Conservation (phyloP, 2,329 filamentous ascomycete genomes). For the Fonsecaea erecta region DNA sequence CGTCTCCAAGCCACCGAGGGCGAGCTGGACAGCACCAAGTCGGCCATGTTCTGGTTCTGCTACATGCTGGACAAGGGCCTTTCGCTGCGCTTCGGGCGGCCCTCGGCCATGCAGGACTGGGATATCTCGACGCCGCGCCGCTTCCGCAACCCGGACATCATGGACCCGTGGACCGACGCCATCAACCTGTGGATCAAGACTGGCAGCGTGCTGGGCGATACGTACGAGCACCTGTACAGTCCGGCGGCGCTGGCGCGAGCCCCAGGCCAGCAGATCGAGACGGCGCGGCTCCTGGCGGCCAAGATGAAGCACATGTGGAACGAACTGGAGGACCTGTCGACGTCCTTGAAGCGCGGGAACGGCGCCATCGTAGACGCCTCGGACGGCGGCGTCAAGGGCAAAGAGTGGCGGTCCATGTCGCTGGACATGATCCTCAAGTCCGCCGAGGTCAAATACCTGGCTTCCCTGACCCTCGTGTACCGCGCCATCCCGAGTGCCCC, state of each 20-base stretch:
- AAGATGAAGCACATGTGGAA: neutral
- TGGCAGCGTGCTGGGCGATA: neutral
- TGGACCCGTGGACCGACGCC: neutral
- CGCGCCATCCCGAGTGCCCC: neutral
- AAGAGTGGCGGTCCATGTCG: neutral
- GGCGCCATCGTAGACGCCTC: neutral
- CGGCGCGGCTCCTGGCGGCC: neutral
- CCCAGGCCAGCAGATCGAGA: neutral
- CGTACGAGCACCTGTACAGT: neutral
- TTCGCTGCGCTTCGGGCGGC: neutral
- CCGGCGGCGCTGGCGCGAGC: neutral
- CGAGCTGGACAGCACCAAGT: neutral
- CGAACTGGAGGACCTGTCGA: neutral
- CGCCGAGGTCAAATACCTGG: neutral
- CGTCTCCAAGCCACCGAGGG: neutral
- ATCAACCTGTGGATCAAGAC: constrained; percentile 1
- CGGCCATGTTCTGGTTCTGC: constrained; percentile 2
- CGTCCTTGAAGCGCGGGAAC: neutral
- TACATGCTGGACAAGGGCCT: constrained; percentile 7
- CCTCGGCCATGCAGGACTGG: neutral
- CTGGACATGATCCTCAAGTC: constrained; percentile 3
- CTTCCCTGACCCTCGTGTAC: neutral
- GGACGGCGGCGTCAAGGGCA: neutral
- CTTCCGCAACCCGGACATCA: neutral
- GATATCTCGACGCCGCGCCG: neutral